These are phyloP conservation scores for Pichia sporocuriosa DNA, from an alignment of 805 yeast genomes.

Conservation along the genomic window DNA sequence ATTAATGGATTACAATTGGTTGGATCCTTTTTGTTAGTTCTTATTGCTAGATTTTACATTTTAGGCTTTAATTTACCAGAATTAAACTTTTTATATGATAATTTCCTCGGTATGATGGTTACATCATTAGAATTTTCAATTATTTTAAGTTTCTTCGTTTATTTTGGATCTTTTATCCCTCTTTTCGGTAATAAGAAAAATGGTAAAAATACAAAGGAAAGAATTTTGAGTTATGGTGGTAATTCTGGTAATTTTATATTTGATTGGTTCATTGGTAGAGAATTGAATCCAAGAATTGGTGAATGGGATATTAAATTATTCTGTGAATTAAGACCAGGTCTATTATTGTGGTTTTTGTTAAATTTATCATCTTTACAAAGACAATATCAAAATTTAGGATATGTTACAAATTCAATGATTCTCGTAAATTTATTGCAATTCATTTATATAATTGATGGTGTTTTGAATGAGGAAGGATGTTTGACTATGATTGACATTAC, in stretches of 20 bases:
- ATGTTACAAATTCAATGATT: slow-evolving; percentile 63
- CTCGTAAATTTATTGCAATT: slow-evolving; percentile 66
- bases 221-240: slow-evolving; percentile 80
- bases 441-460: slow-evolving; percentile 86
- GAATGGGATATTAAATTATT: slow-evolving; percentile 82
- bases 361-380: slow-evolving; percentile 76
- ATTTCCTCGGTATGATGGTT: slow-evolving; percentile 58
- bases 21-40: slow-evolving; percentile 29
- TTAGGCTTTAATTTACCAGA: slow-evolving; percentile 56
- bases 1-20: slow-evolving; percentile 72
- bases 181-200: slow-evolving; percentile 34
- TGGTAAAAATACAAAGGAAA: slow-evolving; percentile 51
- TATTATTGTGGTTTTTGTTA: slow-evolving; percentile 76
- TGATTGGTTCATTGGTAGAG: slow-evolving; percentile 97
- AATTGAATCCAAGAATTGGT: slow-evolving; percentile 85
- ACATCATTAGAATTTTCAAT: slow-evolving; percentile 61
- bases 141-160: slow-evolving; percentile 56
- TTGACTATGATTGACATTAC: slow-evolving; percentile 93
- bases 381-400: slow-evolving; percentile 49
- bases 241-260: slow-evolving; percentile 69
- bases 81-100: slow-evolving; percentile 63
- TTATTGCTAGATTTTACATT: slow-evolving; percentile 46
- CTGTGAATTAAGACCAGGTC: slow-evolving; percentile 92
- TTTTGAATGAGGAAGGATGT: slow-evolving; percentile 81
- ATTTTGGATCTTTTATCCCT: slow-evolving; percentile 61